Conservation (phyloP, 2,329 filamentous ascomycete genomes). For the Aspergillus sp. region DNA sequence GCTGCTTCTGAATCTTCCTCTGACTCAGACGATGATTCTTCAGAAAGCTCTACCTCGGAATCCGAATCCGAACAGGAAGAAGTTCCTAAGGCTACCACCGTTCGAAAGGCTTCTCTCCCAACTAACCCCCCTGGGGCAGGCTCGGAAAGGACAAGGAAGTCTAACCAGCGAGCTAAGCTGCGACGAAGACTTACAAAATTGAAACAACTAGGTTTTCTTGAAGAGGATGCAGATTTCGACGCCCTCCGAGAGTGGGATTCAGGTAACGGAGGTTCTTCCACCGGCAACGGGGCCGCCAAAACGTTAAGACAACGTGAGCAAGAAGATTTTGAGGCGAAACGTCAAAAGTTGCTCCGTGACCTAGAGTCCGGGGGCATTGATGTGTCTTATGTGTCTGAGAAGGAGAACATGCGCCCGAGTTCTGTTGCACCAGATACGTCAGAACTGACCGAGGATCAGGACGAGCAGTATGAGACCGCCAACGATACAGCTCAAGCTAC, state of each 20-base stretch:
- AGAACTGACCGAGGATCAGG: slow-evolving; percentile 10
- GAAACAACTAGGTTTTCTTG: slow-evolving; percentile 55
- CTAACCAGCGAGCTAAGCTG: slow-evolving; percentile 57
- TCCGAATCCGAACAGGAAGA: slow-evolving; percentile 29
- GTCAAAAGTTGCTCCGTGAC: slow-evolving; percentile 52
- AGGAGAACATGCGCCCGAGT: slow-evolving; percentile 30
- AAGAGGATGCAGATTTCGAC: slow-evolving; percentile 50
- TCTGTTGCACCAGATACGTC: slow-evolving; percentile 5
- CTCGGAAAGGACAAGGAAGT: slow-evolving; percentile 50
- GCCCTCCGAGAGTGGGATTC: slow-evolving; percentile 47
- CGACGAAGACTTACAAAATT: slow-evolving; percentile 52
- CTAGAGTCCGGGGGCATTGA: slow-evolving; percentile 56
- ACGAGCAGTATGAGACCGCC: slow-evolving; percentile 11
- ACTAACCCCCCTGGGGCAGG: slow-evolving; percentile 51
- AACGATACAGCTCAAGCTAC: slow-evolving; percentile 14
- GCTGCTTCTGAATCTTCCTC: slow-evolving; percentile 2
- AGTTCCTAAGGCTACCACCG: slow-evolving; percentile 13
- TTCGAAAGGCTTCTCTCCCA: slow-evolving; percentile 13
- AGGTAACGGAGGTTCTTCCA: slow-evolving; percentile 23
- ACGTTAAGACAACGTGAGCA: slow-evolving; percentile 28
- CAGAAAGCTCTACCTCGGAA: slow-evolving; percentile 37
- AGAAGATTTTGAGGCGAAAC: slow-evolving; percentile 51
- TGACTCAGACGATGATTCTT: slow-evolving; percentile 25
- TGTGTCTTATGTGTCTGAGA: slow-evolving; percentile 33
- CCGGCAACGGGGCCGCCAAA: slow-evolving; percentile 20